These are phyloP conservation scores for Tricholomella constricta DNA, from an alignment of 768 basidiomycete species.

Conservation along the genomic window DNA sequence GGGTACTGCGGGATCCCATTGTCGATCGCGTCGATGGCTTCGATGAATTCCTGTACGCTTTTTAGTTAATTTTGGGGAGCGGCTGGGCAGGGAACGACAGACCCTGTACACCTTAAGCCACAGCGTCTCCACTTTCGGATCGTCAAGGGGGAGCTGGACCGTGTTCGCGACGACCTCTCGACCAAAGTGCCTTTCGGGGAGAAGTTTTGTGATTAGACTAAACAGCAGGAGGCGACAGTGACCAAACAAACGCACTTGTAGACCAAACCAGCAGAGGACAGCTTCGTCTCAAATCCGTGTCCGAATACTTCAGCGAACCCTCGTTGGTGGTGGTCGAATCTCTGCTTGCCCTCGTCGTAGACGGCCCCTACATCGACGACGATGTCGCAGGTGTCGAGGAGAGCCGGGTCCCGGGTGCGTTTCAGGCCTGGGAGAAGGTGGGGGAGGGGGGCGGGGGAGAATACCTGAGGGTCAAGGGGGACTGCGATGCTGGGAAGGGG, in stretches of 20 bases:
- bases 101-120: conserved; percentile 93
- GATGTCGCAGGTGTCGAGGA: conserved; percentile 83
- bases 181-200: conserved; percentile 74
- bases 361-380: conserved; percentile 96
- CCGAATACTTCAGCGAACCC: conserved; percentile 92
- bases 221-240: not conserved
- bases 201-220: not conserved
- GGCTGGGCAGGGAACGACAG: conserved; percentile 4
- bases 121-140: conserved; percentile 68
- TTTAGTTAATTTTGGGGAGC: conserved; percentile 1
- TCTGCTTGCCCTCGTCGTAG: conserved; percentile 76
- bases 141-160: conserved; percentile 48
- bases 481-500: too few relatives aligned
- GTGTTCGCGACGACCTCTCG: conserved; percentile 76
- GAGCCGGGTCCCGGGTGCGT: conserved; percentile 69
- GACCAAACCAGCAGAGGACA: conserved; percentile 90
- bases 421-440: conserved; percentile 51
- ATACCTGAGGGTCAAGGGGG: too few relatives aligned
- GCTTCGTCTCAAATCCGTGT: conserved; percentile 82
- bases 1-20: conserved; percentile 90
- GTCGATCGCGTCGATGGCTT: conserved; percentile 93
- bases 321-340: conserved; percentile 96
- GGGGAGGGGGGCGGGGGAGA: too few relatives aligned
- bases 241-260: conserved; percentile 97
- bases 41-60: conserved; percentile 76